Base-by-base conservation (phyloP, 495 filamentous ascomycete species). In the Astrothelium macrocarpum region DNA sequence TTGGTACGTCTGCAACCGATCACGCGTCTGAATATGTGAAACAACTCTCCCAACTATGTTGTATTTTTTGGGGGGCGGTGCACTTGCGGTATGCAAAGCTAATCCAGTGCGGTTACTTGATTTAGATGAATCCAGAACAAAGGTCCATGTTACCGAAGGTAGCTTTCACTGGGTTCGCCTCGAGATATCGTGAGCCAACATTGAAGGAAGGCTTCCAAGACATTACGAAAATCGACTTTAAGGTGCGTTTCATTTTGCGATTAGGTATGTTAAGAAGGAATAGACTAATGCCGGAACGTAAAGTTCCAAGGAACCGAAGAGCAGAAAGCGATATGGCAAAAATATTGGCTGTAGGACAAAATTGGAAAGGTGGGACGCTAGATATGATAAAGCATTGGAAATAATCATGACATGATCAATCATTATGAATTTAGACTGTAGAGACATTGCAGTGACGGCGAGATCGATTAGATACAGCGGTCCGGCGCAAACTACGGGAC, bases 171-270 rank as follows among this genome's bases (percentile, higher is more conserved):
- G 80, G 84, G 28, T 98, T 89, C 68, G 76, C 74, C 16, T 80
- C 84, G 11, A 78, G 88, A 59, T 91, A 87, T 74, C 83, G 83
- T 66, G 82, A 86, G 67, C 94, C 91, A 9, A 79, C 78, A n/a
- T 66, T 82, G 9, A 75, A 79, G 1, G 94, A 98, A 70, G 94
- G 94, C 0, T 97, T 96, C 72, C 79, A 87, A 59, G 90, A 96
- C 68, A 81, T 98, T 25, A 73, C 82, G 4, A 80, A 81, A 25
- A 78, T 89, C 7, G 81, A 87, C 18, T 95, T 95, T 70, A 77
- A 79, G 65, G 82, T 83, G 75, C 26, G 74, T 71, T 32, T 42
- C 36, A 42, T 14, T 32, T 5, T 16, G 14, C 49, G 53, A 14
- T 9, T 32, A 63, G 18, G 28, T 34, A 32, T 49, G 26, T 16